Percentiles rank a stretch among this genome's conserved stretches.
These are phyloP conservation scores for Eimeria sp. DNA, from an alignment of 169 alveolate genomes.

Conservation along the genomic window DNA sequence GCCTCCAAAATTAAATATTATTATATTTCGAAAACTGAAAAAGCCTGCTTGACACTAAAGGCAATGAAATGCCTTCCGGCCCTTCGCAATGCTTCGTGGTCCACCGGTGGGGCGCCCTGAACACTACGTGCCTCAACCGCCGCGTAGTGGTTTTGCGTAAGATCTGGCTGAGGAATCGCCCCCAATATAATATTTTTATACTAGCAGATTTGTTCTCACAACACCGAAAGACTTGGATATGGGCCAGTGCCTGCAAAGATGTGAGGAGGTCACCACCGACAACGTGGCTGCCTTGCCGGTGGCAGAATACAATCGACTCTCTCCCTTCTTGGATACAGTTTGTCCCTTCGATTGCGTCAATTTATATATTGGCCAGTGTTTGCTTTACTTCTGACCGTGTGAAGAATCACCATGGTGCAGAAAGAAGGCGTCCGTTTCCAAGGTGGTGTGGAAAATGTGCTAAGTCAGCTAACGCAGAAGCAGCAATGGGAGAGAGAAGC, in stretches of 20 bases:
- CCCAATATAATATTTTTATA: neutral
- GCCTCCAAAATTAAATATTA: neutral
- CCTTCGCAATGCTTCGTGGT: neutral
- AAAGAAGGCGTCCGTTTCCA: conserved; percentile 14
- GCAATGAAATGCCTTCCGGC: neutral
- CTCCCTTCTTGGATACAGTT: neutral
- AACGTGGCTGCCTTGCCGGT: neutral
- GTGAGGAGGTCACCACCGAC: conserved; percentile 3
- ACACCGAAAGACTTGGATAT: neutral
- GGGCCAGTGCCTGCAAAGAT: neutral
- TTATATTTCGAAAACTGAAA: neutral
- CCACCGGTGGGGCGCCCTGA: conserved; percentile 22
- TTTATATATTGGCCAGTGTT: neutral
- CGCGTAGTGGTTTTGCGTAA: neutral
- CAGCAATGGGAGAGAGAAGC: conserved; percentile 33
- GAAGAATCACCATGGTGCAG: neutral
- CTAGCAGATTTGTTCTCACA: too few species aligned
- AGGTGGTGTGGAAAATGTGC: conserved; percentile 4
- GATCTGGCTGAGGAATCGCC: neutral
- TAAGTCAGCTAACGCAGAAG: conserved; percentile 24
- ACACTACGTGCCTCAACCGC: neutral
- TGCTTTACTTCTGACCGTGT: neutral
- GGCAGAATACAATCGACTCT: neutral
- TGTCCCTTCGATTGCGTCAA: neutral
- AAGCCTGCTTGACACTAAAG: neutral